Conservation (phyloP, 2,329 filamentous ascomycete species). For the Myriosclerotinia scirpicola region DNA sequence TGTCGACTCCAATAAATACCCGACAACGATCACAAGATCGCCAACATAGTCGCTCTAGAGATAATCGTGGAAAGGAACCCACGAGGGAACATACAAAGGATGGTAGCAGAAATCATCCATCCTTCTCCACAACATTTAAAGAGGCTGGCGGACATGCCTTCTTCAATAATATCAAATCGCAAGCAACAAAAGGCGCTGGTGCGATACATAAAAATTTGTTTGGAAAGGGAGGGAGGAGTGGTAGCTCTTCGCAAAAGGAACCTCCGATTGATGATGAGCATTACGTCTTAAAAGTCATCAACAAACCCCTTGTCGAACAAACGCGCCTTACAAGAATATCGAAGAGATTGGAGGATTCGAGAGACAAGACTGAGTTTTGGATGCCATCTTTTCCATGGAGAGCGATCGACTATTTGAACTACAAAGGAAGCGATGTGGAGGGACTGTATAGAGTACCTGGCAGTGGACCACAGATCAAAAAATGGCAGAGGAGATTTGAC, state of each 20-base stretch:
- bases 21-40: constrained; percentile 76
- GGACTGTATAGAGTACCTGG: constrained; percentile 91
- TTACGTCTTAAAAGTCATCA: constrained; percentile 82
- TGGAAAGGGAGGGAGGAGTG: constrained; percentile 70
- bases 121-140: constrained; percentile 51
- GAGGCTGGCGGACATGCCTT: constrained; percentile 63
- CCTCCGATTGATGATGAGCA: constrained; percentile 72
- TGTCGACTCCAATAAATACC: constrained; percentile 58
- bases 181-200: constrained; percentile 72
- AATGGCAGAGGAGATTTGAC: constrained; percentile 91
- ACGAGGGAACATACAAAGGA: constrained; percentile 22
- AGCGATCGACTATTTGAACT: constrained; percentile 94
- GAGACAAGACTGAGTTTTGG: constrained; percentile 98
- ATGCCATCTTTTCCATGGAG: constrained; percentile 96
- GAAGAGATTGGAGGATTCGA: constrained; percentile 80
- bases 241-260: constrained; percentile 67
- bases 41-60: constrained; percentile 44
- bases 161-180: constrained; percentile 71
- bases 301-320: constrained; percentile 82
- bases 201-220: constrained; percentile 82
- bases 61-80: constrained; percentile 43
- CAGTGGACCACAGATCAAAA: constrained; percentile 85
- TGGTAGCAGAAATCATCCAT: constrained; percentile 40
- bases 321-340: constrained; percentile 89
- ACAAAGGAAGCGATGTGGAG: constrained; percentile 90